Percentiles rank a stretch among this genome's conserved stretches.
Conservation (phyloP, 257 asterid species). For the Solanum pennellii region DNA sequence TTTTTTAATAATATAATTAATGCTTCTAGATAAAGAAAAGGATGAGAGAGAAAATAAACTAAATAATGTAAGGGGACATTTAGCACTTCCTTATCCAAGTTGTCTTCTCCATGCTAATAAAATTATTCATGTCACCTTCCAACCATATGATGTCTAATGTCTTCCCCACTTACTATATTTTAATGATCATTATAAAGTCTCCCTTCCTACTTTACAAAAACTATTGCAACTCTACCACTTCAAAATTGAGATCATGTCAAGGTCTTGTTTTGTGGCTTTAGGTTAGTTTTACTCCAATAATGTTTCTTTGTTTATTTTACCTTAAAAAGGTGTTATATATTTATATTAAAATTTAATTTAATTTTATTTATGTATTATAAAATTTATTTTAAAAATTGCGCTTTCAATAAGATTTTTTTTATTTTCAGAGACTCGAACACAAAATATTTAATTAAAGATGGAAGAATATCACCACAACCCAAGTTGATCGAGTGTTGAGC, state of each 20-base stretch:
- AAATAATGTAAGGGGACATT: not conserved
- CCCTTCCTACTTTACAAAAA: not conserved
- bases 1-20: not conserved
- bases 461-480: rapidly evolving
- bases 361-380: not conserved
- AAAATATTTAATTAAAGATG: not conserved
- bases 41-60: not conserved
- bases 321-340: not conserved
- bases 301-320: rapidly evolving
- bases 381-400: rapidly evolving
- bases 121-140: not conserved
- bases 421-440: rapidly evolving
- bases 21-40: not conserved
- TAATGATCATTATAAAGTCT: not conserved
- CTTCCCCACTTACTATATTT: not conserved
- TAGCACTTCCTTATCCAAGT: not conserved
- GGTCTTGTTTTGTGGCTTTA: not conserved
- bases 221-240: not conserved
- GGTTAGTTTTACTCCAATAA: not conserved
- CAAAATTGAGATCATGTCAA: not conserved
- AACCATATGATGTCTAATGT: not conserved
- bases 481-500: not conserved
- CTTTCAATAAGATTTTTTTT: not conserved
- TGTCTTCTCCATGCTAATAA: slow-evolving; percentile 1
- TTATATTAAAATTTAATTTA: rapidly evolving